A percentile compares a stretch with the other conserved stretches of the same genome.
These are phyloP conservation scores for Geranium brycei DNA, from an alignment of 345 rosid genomes.

Conservation along the genomic window DNA sequence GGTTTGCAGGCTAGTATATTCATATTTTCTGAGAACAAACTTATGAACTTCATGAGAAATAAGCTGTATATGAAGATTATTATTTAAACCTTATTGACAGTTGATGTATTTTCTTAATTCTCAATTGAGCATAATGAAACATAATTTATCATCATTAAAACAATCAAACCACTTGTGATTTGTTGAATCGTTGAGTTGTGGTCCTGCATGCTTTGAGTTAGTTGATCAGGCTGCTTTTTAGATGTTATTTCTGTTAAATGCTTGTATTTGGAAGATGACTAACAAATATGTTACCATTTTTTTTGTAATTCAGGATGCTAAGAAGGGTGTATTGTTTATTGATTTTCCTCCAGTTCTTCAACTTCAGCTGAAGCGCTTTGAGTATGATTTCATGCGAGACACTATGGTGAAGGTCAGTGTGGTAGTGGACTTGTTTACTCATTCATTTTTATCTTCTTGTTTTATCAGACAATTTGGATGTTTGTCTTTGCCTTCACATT, in stretches of 20 bases:
- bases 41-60: not conserved
- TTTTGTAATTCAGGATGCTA: conserved; percentile 61
- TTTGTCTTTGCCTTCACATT: not conserved
- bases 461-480: not conserved
- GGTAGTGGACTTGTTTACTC: not conserved
- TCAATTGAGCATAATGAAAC: not conserved
- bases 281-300: not conserved
- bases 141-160: no score
- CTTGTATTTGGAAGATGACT: not conserved
- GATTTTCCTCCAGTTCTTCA: conserved; percentile 98
- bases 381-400: conserved; percentile 93
- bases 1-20: conserved; percentile 66
- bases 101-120: not conserved
- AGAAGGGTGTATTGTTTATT: conserved; percentile 82
- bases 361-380: conserved; percentile 91
- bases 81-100: not conserved
- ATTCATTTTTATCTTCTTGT: conserved; percentile 1
- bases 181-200: not conserved
- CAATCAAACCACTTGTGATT: not conserved
- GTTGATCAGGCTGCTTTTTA: not conserved
- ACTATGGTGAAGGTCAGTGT: conserved; percentile 87
- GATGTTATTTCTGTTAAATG: not conserved
- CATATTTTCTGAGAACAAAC: not conserved
- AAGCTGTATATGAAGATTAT: not conserved
- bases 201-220: not conserved